Evolutionary conservation across 768 basidiomycete genomes (phyloP), one percentile per base, ranked within the genome.

Genomic region (Gelatoporia subvermispora): DNA sequence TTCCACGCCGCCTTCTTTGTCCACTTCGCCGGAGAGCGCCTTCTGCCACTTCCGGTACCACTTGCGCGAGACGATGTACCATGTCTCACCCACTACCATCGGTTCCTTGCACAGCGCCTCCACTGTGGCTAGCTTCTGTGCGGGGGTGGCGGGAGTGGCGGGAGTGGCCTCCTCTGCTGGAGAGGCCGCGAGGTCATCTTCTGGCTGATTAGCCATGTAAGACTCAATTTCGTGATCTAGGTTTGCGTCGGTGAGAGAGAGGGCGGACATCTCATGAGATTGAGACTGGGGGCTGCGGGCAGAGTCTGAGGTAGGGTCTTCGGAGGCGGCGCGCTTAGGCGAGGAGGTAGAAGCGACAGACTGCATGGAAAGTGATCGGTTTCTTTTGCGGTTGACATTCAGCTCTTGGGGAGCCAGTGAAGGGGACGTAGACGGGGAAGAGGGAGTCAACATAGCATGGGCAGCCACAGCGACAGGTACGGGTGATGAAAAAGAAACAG

Each of bases 41-140:
- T 78, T 79, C 52, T 74, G 67, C 85, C 88, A 94, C 28, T 81
- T 78, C 49, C 76, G 76, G 71, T 77, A 88, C 92, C 92, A 95
- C 18, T 59, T 57, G 42, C 76, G 66, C 18, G 83, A 74, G 23
- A 94, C 72, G 42, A 94, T 68, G 67, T 80, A 92, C 91, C 91
- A 93, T 8, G 74, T 81, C 43, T 91, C 81, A 39, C 86, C 86
- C 8, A 74, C 67, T 24, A 72, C 68, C 75, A 92, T 79, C 36
- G 71, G 67, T 39, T 59, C 64, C 35, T 57, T 60, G 56, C 77
- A 76, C 13, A 72, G 72, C 4, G 67, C 63, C 18, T 77, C 64
- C 58, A 90, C 74, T 42, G 72, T 62, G 4, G 68, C 48, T n/a
- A 81, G 49, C 61, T 81, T 87, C 42, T 80, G 72, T 3, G 57